Percentiles rank a stretch among this genome's conserved stretches.
phyloP scores from a whole-genome alignment of 495 filamentous ascomycete genomes.

The Echria macrotheca region DNA sequence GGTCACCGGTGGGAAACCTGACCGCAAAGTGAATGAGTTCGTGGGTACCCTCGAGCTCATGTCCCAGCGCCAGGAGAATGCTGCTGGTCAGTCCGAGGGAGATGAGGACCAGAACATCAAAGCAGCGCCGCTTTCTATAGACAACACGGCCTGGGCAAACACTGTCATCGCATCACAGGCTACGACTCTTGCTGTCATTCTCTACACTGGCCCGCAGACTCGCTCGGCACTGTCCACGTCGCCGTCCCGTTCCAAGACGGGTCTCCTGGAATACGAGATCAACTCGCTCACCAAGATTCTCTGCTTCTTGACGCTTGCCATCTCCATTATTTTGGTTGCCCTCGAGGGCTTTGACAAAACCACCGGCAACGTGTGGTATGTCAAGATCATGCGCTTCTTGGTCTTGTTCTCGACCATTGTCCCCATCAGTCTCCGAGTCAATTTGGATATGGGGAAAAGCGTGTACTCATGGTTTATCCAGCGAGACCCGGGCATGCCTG shows the following conservation, averaged over 20 bases:
- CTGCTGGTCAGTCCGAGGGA: constrained; percentile 22
- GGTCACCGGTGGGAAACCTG: constrained; percentile 80
- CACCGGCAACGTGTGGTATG: constrained; percentile 68
- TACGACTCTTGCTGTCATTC: constrained; percentile 76
- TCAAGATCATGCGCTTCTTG: constrained; percentile 90
- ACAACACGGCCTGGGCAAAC: constrained; percentile 98
- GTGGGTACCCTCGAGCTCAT: constrained; percentile 70
- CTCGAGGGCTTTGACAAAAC: constrained; percentile 72
- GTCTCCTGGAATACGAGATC: constrained; percentile 91
- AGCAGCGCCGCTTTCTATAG: constrained; percentile 76
- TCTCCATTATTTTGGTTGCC: constrained; percentile 87
- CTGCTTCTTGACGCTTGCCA: constrained; percentile 75
- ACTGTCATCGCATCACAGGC: constrained; percentile 93
- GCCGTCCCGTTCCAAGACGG: constrained; percentile 83
- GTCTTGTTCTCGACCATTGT: constrained; percentile 99
- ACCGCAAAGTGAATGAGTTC: constrained; percentile 91
- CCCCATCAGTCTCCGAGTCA: constrained; percentile 92
- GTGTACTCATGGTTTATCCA: constrained; percentile 97
- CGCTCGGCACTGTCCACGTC: constrained; percentile 92
- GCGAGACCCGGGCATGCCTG: constrained; percentile 78
- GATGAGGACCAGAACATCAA: constrained; percentile 28
- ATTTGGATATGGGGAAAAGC: constrained; percentile 93
- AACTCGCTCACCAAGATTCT: constrained; percentile 98
- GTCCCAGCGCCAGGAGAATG: constrained; percentile 37
- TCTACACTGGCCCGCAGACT: constrained; percentile 94